Evolutionary conservation across 345 rosid genomes (phyloP).

Genomic region (Passiflora organensis): DNA sequence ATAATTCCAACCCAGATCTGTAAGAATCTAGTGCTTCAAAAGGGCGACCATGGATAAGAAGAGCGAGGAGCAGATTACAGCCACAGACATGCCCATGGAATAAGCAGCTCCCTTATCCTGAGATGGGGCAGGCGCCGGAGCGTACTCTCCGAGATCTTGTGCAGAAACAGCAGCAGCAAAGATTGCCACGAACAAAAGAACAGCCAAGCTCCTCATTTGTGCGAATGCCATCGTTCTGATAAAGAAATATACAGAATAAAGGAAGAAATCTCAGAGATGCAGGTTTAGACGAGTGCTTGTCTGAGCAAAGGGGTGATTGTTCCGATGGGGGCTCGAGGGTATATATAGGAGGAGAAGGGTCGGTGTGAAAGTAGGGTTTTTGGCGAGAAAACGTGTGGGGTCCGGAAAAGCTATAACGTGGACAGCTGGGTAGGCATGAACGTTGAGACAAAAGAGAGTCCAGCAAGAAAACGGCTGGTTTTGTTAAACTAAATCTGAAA

Average conservation of each 20-base stretch:
- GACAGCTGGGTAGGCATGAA: slow-evolving; percentile 11
- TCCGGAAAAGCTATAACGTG: slow-evolving; percentile 2
- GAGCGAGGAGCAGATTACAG: slow-evolving; percentile 29
- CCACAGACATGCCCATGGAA: slow-evolving; percentile 24
- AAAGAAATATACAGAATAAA: too few relatives aligned
- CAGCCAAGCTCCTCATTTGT: too few relatives aligned
- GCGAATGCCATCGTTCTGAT: not conserved
- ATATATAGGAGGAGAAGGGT: not conserved
- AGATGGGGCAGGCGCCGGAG: slow-evolving; percentile 17
- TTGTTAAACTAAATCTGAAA: too few relatives aligned
- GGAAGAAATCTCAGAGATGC: too few relatives aligned
- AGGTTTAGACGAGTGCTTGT: too few relatives aligned
- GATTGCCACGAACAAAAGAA: too few relatives aligned
- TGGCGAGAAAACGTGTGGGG: too few relatives aligned
- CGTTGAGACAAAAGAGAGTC: not conserved
- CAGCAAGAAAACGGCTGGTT: slow-evolving; percentile 11
- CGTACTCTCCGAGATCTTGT: not conserved
- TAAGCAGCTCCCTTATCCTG: slow-evolving; percentile 29
- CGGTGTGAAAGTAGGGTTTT: too few relatives aligned
- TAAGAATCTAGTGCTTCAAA: slow-evolving; percentile 10
- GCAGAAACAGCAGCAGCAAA: too few relatives aligned
- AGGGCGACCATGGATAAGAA: slow-evolving; percentile 28
- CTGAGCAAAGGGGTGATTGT: too few relatives aligned
- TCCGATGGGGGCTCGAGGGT: not conserved
- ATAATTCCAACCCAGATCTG: not conserved